Conservation (phyloP, 2,329 filamentous ascomycete species). For the Arthrinium puccinioides region DNA sequence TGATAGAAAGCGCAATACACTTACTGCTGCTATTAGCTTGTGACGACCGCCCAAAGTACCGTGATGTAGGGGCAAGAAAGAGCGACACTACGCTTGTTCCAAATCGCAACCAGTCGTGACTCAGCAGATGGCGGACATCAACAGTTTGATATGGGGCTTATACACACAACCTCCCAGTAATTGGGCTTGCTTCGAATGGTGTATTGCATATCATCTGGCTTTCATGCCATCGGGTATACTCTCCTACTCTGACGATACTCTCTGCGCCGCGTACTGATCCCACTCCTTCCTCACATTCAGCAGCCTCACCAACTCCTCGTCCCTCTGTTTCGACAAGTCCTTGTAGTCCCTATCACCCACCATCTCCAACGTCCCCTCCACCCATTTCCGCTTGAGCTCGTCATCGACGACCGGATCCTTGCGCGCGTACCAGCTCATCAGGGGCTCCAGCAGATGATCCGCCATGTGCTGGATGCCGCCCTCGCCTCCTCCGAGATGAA, state of each 20-base stretch:
- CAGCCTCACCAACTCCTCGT: constrained; percentile 12
- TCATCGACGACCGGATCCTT: constrained; percentile 13
- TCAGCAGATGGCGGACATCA: too few relatives aligned
- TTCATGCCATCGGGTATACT: too few relatives aligned
- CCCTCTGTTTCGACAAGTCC: constrained; percentile 10
- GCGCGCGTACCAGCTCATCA: constrained; percentile 13
- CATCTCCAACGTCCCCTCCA: constrained; percentile 8
- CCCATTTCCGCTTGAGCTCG: constrained; percentile 11
- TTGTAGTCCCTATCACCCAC: constrained; percentile 7
- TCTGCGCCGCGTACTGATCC: constrained; percentile 10
- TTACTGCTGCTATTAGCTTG: too few relatives aligned
- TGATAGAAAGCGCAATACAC: too few relatives aligned
- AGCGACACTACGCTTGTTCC: not conserved
- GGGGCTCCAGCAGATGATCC: constrained; percentile 11
- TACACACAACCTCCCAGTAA: too few relatives aligned
- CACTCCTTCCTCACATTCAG: constrained; percentile 11
- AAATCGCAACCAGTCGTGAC: not conserved
- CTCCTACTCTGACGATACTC: too few relatives aligned
- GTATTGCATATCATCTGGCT: too few relatives aligned
- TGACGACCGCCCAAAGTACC: too few relatives aligned
- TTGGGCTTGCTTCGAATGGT: too few relatives aligned
- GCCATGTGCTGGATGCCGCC: constrained; percentile 11
- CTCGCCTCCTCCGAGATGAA: constrained; percentile 12
- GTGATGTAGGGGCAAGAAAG: too few relatives aligned
- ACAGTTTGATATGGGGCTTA: too few relatives aligned